Conservation (phyloP, 2,329 filamentous ascomycete genomes). For the Exophiala sideris region DNA sequence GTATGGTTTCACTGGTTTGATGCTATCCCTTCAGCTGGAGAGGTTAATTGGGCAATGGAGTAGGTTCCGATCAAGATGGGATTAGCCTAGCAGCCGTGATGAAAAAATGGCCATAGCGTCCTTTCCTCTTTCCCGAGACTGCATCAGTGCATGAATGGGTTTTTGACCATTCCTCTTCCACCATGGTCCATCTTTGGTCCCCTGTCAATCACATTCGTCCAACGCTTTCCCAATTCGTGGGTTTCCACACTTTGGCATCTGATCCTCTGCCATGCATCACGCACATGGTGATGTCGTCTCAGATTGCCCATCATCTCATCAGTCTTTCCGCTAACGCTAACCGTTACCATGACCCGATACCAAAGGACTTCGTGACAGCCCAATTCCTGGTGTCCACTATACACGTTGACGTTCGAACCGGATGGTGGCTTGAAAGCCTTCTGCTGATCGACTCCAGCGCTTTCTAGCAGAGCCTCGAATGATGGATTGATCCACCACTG, state of each 20-base stretch:
- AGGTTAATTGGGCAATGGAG: too few species aligned
- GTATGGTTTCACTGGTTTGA: too few species aligned
- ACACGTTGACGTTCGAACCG: neutral
- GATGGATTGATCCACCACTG: slow-evolving; percentile 16
- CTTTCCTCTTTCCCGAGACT: too few species aligned
- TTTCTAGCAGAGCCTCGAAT: slow-evolving; percentile 24
- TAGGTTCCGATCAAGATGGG: too few species aligned
- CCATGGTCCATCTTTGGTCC: neutral
- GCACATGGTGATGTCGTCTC: neutral
- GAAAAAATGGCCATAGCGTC: too few species aligned
- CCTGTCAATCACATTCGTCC: neutral
- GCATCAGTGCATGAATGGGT: too few species aligned
- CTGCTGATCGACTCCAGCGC: slow-evolving; percentile 20
- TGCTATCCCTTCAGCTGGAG: too few species aligned
- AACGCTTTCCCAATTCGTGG: slow-evolving; percentile 1
- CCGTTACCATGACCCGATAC: neutral
- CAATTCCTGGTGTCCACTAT: neutral
- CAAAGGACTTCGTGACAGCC: neutral
- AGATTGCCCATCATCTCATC: slow-evolving; percentile 1
- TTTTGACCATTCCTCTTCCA: too few species aligned
- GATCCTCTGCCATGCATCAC: neutral
- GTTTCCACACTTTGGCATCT: neutral
- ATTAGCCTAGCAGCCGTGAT: too few species aligned
- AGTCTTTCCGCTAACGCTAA: neutral
- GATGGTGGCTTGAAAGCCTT: slow-evolving; percentile 21